Evolutionary conservation across 2,329 filamentous ascomycete genomes (phyloP), one percentile per base, ranked within the genome.

Genomic region (Fusarium citri): DNA sequence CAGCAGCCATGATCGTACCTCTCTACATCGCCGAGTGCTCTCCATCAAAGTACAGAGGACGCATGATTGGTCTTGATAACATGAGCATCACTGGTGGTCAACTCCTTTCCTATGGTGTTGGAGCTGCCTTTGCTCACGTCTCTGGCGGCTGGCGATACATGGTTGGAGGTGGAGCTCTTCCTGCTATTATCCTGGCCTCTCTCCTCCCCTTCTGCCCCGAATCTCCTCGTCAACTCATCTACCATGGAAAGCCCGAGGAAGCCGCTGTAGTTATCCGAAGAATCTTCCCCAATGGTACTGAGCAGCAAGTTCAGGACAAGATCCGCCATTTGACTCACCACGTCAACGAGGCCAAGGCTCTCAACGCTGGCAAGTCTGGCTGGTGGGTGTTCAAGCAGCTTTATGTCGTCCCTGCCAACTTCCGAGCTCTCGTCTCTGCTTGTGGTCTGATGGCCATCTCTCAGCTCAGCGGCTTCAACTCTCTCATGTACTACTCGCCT

Each of bases 401-500:
- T 25, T 83, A 85, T 59, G 76, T 77, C 15, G 75, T 80, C 16
- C 80, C 81, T 1, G 71, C 76, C n/a, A 85, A 84, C 59, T 78
- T 83, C 48, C 79, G 84, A 14, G 83, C 83, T 15, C 75, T 85
- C 16, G 72, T 84, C 41, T 76, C 79, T 43, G 84, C 82, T 5
- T 86, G 84, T 57, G 81, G 82, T n/a, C 72, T 86, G n/a, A 86
- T 86, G 83, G 84, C 83, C 20, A 82, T 86, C 43, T 82, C 79
- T 16, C 85, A 86, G 76, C 84, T 86, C 43, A 79, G 82, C 8
- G 85, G 84, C 0, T 85, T 87, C 74, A 87, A 87, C 64, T 84
- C 85, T 3, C 77, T 87, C 40, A 78, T 81, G 64, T 86, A 86
- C 74, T 87, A 86, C 74, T 83, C 82, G 0, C 83, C 83, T 0